These are phyloP conservation scores for Coccinonectria pachysandricola DNA, from an alignment of 2,329 filamentous ascomycete genomes.

Conservation along the genomic window DNA sequence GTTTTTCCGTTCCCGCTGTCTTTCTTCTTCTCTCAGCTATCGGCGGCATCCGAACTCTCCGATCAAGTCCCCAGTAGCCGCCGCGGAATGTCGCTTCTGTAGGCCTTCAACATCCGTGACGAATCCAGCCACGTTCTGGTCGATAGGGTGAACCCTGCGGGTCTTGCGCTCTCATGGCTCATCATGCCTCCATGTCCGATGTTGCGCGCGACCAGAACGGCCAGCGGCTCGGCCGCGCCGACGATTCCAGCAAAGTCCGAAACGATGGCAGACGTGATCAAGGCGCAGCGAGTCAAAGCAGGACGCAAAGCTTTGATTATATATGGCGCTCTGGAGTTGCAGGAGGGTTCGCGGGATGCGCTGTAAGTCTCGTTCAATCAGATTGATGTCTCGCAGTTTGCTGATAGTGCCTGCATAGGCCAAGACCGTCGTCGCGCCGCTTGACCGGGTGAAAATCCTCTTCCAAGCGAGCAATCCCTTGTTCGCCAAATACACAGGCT, in stretches of 20 bases:
- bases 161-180: conserved; percentile 41
- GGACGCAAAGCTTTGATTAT: conserved; percentile 68
- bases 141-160: conserved; percentile 41
- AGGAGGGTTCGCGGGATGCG: conserved; percentile 84
- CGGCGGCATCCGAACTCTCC: conserved; percentile 1
- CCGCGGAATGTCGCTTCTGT: conserved; percentile 18
- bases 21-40: neutral
- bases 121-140: conserved; percentile 16
- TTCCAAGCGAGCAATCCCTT: conserved; percentile 93
- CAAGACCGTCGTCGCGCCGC: conserved; percentile 89
- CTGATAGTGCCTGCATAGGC: conserved; percentile 43
- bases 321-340: conserved; percentile 73
- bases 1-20: too few species aligned
- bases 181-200: conserved; percentile 50
- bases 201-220: conserved; percentile 28
- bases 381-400: too few species aligned
- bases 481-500: conserved; percentile 85
- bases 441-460: conserved; percentile 96
- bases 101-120: conserved; percentile 6
- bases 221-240: conserved; percentile 18
- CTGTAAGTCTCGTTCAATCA: too few species aligned
- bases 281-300: conserved; percentile 39
- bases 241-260: conserved; percentile 9
- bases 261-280: conserved; percentile 29
- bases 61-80: conserved; percentile 1